Percentiles rank a stretch among this genome's conserved stretches.
Evolutionary conservation across 2,329 filamentous ascomycete genomes (phyloP).

Genomic region (Colletotrichum orbiculare): DNA sequence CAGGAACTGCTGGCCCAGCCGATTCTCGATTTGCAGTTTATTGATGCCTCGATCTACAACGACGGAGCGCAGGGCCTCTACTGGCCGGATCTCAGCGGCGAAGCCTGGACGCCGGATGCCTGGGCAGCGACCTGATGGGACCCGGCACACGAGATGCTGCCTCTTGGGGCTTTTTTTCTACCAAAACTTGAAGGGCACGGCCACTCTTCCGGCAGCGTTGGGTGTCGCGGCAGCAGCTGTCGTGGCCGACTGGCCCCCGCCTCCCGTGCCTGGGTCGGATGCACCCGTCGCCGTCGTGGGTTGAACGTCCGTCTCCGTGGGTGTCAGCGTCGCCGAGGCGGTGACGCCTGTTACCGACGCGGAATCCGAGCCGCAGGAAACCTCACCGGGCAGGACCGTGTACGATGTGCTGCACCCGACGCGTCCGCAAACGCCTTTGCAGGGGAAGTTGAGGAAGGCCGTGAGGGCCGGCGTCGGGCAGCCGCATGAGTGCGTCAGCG

Average conservation of each 20-base stretch:
- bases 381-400: slow-evolving; percentile 27
- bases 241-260: not conserved
- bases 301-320: not conserved
- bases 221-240: slow-evolving; percentile 7
- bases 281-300: not conserved
- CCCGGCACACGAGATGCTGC: not conserved
- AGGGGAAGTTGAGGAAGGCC: slow-evolving; percentile 43
- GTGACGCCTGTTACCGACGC: not conserved
- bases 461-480: slow-evolving; percentile 47
- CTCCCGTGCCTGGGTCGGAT: not conserved
- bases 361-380: slow-evolving; percentile 10
- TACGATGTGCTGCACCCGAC: slow-evolving; percentile 42
- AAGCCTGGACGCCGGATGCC: slow-evolving; percentile 31
- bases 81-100: slow-evolving; percentile 37
- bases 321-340: not conserved
- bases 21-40: slow-evolving; percentile 47
- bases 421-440: slow-evolving; percentile 44
- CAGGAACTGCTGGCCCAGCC: slow-evolving; percentile 49
- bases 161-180: not conserved
- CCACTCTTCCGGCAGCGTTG: slow-evolving; percentile 22
- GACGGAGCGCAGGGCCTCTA: slow-evolving; percentile 37
- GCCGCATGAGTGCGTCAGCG: slow-evolving; percentile 46
- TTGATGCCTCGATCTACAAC: slow-evolving; percentile 41
- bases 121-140: slow-evolving; percentile 22
- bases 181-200: slow-evolving; percentile 30